Evolutionary conservation across 345 rosid genomes (phyloP), one percentile per base, ranked within the genome.

Genomic region (Populus euphratica): DNA sequence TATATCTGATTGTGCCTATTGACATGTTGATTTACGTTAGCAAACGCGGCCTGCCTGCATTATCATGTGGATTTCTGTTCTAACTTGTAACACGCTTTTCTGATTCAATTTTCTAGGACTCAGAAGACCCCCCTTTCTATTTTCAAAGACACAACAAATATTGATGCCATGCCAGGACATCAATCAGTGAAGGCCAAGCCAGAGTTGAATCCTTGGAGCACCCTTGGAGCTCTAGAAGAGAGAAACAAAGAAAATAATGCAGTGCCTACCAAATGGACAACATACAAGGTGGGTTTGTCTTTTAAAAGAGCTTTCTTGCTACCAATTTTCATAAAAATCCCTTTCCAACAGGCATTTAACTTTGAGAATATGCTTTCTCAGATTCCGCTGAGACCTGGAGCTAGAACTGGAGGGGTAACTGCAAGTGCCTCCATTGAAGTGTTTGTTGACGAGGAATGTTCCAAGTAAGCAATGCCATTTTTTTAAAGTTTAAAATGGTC

Each of bases 171-270:
- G 83, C 41, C 65, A 29, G 85, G 76, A 72, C 81, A 80, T 81
- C 86, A 80, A 66, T 64, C 86, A 17, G 87, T 84, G 47, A 87
- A 85, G 81, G 65, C 88, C 74, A 93, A 80, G 76, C 69, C 79
- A 79, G 92, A 83, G 78, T 75, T 59, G 68, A 87, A 82, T 83
- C 75, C 86, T 6, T 96, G 97, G 99, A 83, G 69, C 36, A 84
- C 66, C 78, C 91, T 96, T 69, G 97, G 96, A 67, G 80, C 83
- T 72, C 86, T 88, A 79, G 89, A 88, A 73, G 95, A 96, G 83
- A 93, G 98, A 79, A 93, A 96, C 87, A 96, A 96, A 86, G 99
- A 96, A 83, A 96, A 96, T 73, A 91, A 79, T 80, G 86, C 93
- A 31, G 35, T 83, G 29, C 98, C 98, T 72, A 72, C 87, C 21